phyloP scores from a whole-genome alignment of 2,329 filamentous ascomycete species.

The Claviceps fusiformis region DNA sequence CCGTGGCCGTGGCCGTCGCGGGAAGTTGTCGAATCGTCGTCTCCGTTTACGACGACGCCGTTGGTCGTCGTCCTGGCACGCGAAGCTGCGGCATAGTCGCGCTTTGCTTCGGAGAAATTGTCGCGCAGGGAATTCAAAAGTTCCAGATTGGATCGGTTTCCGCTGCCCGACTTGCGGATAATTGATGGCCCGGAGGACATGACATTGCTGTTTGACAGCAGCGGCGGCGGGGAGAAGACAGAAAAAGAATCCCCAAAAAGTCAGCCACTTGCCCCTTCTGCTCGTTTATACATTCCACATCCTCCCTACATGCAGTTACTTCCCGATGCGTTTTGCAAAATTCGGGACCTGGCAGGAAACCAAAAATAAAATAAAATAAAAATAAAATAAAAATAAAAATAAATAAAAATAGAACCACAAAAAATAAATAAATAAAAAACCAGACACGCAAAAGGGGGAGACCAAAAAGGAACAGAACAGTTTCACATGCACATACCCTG shows the following conservation, averaged over 20 bases:
- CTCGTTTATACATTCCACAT: not conserved
- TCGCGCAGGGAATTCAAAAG: slow-evolving; percentile 75
- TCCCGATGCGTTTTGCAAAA: not conserved
- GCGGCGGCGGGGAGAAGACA: not conserved
- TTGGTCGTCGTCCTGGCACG: slow-evolving; percentile 15
- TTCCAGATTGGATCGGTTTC: slow-evolving; percentile 79
- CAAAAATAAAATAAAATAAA: too few species aligned
- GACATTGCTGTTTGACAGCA: slow-evolving; percentile 47
- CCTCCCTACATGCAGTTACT: not conserved
- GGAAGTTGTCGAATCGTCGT: not conserved
- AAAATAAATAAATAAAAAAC: too few species aligned
- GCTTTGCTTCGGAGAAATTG: slow-evolving; percentile 65
- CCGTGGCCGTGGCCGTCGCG: slow-evolving; percentile 6
- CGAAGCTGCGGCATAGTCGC: slow-evolving; percentile 34
- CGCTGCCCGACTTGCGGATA: slow-evolving; percentile 59
- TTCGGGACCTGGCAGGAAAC: too few species aligned
- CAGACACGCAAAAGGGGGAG: too few species aligned
- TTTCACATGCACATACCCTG: slow-evolving; percentile 47
- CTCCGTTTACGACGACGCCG: slow-evolving; percentile 15
- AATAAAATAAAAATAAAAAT: too few species aligned
- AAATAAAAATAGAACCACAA: too few species aligned
- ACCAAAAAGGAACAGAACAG: not conserved
- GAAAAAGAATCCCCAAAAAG: not conserved
- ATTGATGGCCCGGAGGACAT: slow-evolving; percentile 74
- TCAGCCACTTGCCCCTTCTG: not conserved